Evolutionary conservation across 495 filamentous ascomycete species (phyloP).

Genomic region (Penicillium nucicola): DNA sequence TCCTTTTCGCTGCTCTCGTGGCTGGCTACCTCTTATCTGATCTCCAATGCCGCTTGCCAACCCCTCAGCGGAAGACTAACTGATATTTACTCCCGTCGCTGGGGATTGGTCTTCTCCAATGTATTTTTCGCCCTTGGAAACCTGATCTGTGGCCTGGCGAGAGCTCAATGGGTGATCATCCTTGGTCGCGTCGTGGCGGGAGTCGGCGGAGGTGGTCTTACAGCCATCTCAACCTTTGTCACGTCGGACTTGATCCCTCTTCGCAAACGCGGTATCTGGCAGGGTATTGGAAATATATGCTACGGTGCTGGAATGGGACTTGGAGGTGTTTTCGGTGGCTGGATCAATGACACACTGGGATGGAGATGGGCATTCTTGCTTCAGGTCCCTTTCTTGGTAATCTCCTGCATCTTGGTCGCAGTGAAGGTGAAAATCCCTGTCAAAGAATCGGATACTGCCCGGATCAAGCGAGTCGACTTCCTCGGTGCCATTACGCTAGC

Average conservation of each 20-base stretch:
- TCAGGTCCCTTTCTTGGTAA: slow-evolving; percentile 64
- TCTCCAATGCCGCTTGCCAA: slow-evolving; percentile 85
- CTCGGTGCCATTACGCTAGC: slow-evolving; percentile 68
- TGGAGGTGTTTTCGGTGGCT: slow-evolving; percentile 66
- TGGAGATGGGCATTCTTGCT: slow-evolving; percentile 77
- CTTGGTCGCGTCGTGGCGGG: slow-evolving; percentile 79
- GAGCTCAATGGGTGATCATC: slow-evolving; percentile 67
- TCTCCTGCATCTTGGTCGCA: slow-evolving; percentile 64
- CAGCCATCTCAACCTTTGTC: slow-evolving; percentile 78
- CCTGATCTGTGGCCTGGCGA: slow-evolving; percentile 79
- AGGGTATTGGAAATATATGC: slow-evolving; percentile 84
- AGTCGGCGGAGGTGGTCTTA: slow-evolving; percentile 80
- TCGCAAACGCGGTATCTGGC: slow-evolving; percentile 75
- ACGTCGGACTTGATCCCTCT: slow-evolving; percentile 80
- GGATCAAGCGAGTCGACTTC: slow-evolving; percentile 79
- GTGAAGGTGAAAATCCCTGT: slow-evolving; percentile 72
- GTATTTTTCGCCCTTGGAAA: slow-evolving; percentile 78
- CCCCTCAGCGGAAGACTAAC: slow-evolving; percentile 82
- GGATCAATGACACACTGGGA: slow-evolving; percentile 74
- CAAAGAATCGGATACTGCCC: slow-evolving; percentile 56
- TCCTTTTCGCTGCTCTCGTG: slow-evolving; percentile 84
- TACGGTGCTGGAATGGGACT: slow-evolving; percentile 65
- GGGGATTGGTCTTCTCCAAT: slow-evolving; percentile 76
- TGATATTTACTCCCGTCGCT: slow-evolving; percentile 79
- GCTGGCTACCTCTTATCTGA: slow-evolving; percentile 87